These are phyloP conservation scores for Trichoderma citrinoviride DNA, from an alignment of 2,329 filamentous ascomycete genomes.

Conservation along the genomic window DNA sequence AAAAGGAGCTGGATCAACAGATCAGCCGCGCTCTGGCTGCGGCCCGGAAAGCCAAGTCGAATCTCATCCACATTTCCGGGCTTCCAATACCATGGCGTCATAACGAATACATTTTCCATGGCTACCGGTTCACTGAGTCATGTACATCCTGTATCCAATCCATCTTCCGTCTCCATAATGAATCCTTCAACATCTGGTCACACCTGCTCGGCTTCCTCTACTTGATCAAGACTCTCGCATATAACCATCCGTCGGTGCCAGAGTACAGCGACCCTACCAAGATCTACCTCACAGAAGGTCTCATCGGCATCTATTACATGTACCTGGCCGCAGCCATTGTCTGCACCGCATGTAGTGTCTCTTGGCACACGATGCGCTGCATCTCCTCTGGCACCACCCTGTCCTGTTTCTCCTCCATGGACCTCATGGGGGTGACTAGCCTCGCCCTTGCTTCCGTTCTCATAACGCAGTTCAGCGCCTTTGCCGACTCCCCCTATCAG, in stretches of 20 bases:
- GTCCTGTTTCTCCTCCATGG: neutral
- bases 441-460: neutral
- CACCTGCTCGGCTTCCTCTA: neutral
- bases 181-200: conserved; percentile 4
- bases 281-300: no score
- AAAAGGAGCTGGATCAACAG: neutral
- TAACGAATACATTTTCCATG: neutral
- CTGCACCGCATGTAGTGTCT: neutral
- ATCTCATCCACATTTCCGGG: neutral
- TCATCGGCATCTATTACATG: neutral
- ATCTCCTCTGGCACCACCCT: neutral
- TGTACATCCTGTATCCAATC: neutral
- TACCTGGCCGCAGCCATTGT: neutral
- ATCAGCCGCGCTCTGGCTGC: neutral
- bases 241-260: neutral
- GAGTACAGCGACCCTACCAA: neutral
- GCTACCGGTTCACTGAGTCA: neutral
- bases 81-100: neutral
- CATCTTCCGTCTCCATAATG: neutral
- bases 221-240: neutral
- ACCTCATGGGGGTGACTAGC: neutral
- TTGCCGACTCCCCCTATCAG: neutral
- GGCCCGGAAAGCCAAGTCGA: neutral
- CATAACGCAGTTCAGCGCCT: neutral
- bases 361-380: neutral